Base-by-base conservation (phyloP, 805 yeast genomes). In the Starmerella stigmatis region DNA sequence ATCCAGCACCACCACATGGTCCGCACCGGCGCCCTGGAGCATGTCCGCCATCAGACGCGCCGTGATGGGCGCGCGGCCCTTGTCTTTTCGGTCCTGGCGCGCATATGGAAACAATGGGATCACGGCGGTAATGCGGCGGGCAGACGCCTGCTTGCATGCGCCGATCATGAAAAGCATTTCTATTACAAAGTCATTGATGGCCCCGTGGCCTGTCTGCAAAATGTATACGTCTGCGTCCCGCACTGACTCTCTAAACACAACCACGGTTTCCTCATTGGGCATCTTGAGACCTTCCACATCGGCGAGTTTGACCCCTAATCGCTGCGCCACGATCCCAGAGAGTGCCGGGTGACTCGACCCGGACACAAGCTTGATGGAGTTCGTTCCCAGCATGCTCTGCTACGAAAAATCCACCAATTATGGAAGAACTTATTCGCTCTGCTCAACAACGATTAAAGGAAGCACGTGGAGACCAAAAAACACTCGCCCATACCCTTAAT, bases 101-200 rank as follows among this genome's bases (percentile, higher is more conserved):
- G 97, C 97, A 61, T 89, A 89, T 12, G 96, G 96, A 68, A 88
- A 89, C 64, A 81, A 84, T 39, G 98, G 98, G 49, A 92, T 76
- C 45, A 89, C 94, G 0, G 94, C 96, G 0, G 96, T 88, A 60
- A 89, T 82, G 50, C 89, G 73, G 60, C 96, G 74, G 1, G 96
- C 96, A 27, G 95, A 84, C 2, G 97, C 97, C n/a, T 88, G 78
- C 58, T 81, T 81, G 66, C 96, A 86, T 13, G 97, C 97, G 63
- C 86, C 86, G 53, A 89, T 78, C 79, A 89, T 79, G 49, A 89
- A 79, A 49, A 92, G 71, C 37, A 89, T 68, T 61, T 92, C 98
- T 79, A 89, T 76, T 42, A 89, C 71, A 52, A 78, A 73, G 63
- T 88, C 95, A 63, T 89, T 89, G 48, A 92, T 74, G 42, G 75